Base-by-base conservation (phyloP, 768 basidiomycete genomes). In the Boletus subcaerulescens region DNA sequence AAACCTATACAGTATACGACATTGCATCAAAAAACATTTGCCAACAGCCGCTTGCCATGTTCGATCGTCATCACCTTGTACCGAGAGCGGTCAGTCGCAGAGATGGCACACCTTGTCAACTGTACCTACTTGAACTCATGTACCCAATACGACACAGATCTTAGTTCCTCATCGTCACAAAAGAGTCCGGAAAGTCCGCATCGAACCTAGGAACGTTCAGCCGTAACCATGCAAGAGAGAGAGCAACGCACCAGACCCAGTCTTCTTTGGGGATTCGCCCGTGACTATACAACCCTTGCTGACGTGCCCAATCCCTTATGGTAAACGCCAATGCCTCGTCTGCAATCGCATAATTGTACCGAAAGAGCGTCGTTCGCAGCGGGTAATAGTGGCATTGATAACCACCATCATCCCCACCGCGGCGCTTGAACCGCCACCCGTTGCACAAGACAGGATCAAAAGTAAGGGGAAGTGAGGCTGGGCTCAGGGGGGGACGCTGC, bases 321-420 rank as follows among this genome's bases (percentile, higher is more conserved):
- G 12, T 2, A 5, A 14, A 1, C 22, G 14, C 35, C 53, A 53
- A 6, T 6, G 13, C 1, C 20, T 57, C 48, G 22, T 60, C 38
- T 13, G 68, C 58, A 2, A 69, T 33, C 22, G 45, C 41, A 36
- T 67, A 67, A 13, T 60, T 67, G 22, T 67, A 67, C 14, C 66
- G 62, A 57, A 69, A 67, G 10, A 69, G 3, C 0, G 66, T 67
- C 41, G 62, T 33, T 44, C 48, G 53, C 15, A 67, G 2, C 20
- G 43, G 42, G 24, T 53, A 38, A 20, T 53, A 45, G 13, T 47
- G 39, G 6, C 38, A 36, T 0, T 50, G 33, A 32, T 44, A 60
- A 0, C 39, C 31, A 9, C 11, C 4, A 5, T 6, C 1, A 0
- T 1, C 1, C 6, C 8, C 5, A 8, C 0, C 0, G 33, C 1